phyloP scores from a whole-genome alignment of 2,329 filamentous ascomycete species.

The Penicillium griseofulvum region DNA sequence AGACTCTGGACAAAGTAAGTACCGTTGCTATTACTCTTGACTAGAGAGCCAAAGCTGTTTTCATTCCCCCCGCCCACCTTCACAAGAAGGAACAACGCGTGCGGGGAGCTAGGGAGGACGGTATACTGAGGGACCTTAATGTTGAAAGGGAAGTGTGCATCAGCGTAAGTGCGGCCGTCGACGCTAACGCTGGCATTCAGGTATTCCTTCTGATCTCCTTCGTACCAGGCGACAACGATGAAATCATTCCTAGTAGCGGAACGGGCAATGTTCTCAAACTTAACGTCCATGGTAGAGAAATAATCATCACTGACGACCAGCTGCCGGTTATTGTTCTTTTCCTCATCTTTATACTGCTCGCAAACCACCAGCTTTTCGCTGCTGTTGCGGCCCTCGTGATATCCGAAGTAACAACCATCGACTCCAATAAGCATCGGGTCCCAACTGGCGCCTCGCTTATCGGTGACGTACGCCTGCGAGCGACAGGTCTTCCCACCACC shows the following conservation, averaged over 20 bases:
- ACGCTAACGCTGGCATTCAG: conserved; percentile 79
- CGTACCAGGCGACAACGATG: conserved; percentile 77
- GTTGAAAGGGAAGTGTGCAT: conserved; percentile 80
- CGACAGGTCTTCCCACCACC: conserved; percentile 66
- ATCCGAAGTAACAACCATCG: conserved; percentile 82
- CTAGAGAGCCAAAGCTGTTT: conserved; percentile 75
- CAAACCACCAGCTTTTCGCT: conserved; percentile 65
- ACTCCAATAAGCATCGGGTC: conserved; percentile 70
- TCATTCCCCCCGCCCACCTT: conserved; percentile 67
- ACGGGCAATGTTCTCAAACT: conserved; percentile 70
- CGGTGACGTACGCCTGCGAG: conserved; percentile 70
- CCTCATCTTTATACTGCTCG: conserved; percentile 62
- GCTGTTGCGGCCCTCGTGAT: conserved; percentile 57
- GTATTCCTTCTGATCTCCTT: conserved; percentile 59
- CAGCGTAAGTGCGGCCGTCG: conserved; percentile 77
- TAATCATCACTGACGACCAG: conserved; percentile 77
- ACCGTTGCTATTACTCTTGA: conserved; percentile 98
- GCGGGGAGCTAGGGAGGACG: conserved; percentile 89
- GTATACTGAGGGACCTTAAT: conserved; percentile 83
- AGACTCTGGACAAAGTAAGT: conserved; percentile 90
- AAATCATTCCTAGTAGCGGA: conserved; percentile 97
- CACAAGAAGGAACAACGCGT: conserved; percentile 91
- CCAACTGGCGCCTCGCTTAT: conserved; percentile 78
- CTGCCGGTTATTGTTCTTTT: conserved; percentile 61
- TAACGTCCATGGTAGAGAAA: conserved; percentile 64